phyloP scores from a whole-genome alignment of 371 early-diverging fungal genomes.

The Mucor racemosus region DNA sequence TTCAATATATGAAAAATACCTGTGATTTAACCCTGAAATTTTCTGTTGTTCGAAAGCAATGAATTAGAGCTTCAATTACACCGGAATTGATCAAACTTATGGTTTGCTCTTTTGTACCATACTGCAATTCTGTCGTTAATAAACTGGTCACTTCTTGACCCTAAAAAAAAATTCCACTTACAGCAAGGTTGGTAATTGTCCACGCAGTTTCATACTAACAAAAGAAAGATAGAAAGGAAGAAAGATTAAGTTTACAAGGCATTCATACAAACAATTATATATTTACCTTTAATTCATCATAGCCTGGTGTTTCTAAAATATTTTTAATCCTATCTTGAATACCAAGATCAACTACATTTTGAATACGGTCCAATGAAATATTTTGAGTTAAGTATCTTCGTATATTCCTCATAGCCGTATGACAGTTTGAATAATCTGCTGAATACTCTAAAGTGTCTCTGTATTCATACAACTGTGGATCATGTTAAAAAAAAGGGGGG shows the following conservation, averaged over 20 bases:
- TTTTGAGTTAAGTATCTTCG: constrained; percentile 28
- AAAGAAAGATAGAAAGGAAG: too few relatives aligned
- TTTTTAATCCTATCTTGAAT: constrained; percentile 9
- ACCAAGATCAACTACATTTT: constrained; percentile 19
- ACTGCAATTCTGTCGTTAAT: constrained; percentile 22
- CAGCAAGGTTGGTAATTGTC: constrained; percentile 54
- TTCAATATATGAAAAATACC: constrained; percentile 7
- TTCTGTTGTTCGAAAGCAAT: constrained; percentile 18
- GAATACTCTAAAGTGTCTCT: constrained; percentile 13
- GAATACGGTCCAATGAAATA: constrained; percentile 20
- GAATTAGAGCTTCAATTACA: constrained; percentile 31
- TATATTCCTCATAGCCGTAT: constrained; percentile 23
- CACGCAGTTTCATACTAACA: constrained; percentile 53
- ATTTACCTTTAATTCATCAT: constrained; percentile 23
- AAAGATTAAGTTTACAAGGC: background rate
- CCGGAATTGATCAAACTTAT: constrained; percentile 37
- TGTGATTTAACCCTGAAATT: constrained; percentile 22
- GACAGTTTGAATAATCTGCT: constrained; percentile 13
- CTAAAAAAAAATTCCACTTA: constrained; percentile 17
- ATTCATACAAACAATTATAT: background rate
- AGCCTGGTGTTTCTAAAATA: constrained; percentile 17
- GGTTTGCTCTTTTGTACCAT: constrained; percentile 41
- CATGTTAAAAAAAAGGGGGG: too few relatives aligned
- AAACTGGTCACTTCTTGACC: background rate
- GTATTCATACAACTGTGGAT: constrained; percentile 14